Evolutionary conservation across 768 basidiomycete genomes (phyloP).

Genomic region (Lactarius deliciosus): DNA sequence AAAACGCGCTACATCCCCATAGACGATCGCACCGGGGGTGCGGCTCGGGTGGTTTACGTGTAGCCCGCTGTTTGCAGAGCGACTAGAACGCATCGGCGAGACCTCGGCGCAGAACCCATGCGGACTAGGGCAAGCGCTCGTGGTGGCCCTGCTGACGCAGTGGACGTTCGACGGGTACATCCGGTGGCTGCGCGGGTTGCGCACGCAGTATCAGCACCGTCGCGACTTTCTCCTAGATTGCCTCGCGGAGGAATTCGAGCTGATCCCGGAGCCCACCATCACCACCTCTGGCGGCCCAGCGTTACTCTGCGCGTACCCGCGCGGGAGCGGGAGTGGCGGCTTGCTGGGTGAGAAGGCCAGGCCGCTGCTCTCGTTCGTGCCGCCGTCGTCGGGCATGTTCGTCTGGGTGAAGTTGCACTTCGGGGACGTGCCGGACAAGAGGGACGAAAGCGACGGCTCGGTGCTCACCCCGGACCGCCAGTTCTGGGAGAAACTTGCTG

Average conservation of each 20-base stretch:
- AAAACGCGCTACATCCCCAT: constrained; percentile 7
- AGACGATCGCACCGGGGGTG: constrained; percentile 78
- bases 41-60: constrained; percentile 82
- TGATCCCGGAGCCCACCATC: constrained; percentile 40
- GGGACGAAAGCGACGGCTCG: constrained; percentile 32
- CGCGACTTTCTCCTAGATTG: constrained; percentile 66
- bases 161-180: constrained; percentile 75
- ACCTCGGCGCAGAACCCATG: constrained; percentile 66
- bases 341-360: constrained; percentile 39
- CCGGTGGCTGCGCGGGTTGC: constrained; percentile 71
- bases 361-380: constrained; percentile 64
- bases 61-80: constrained; percentile 71
- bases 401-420: constrained; percentile 69
- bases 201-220: constrained; percentile 54
- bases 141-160: constrained; percentile 57
- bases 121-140: constrained; percentile 68
- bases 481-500: constrained; percentile 60
- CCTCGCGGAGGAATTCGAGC: constrained; percentile 60
- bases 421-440: constrained; percentile 50
- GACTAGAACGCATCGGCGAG: constrained; percentile 69
- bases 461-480: constrained; percentile 52
- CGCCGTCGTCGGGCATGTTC: constrained; percentile 83
- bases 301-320: constrained; percentile 46
- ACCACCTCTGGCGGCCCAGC: constrained; percentile 36
- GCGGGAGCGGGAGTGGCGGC: too few relatives aligned